Evolutionary conservation across 2,329 filamentous ascomycete genomes (phyloP), one percentile per base, ranked within the genome.

Genomic region (Botrytis paeoniae): DNA sequence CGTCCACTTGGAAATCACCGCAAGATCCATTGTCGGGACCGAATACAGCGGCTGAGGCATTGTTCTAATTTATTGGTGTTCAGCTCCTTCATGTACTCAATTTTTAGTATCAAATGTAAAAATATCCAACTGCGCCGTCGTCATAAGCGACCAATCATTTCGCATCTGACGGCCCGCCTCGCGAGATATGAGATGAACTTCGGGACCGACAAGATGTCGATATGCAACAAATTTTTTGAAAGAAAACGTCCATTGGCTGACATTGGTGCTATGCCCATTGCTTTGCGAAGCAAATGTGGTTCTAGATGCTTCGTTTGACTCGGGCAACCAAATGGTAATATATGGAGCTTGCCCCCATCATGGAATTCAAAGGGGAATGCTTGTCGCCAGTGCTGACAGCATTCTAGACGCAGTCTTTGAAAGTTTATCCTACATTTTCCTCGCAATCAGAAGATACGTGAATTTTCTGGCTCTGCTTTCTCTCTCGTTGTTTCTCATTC

Each of bases 151-250:
- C 45, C 64, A 68, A 68, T 68, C 64, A 54, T 54, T 39, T 68
- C 45, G 16, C 64, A 22, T 54, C 64, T 20, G 25, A 51, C 18
- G 32, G 63, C 63, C 43, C 64, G 45, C 45, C 22, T 22, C 35
- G 20, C 25, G 16, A 39, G 64, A 39, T n/a, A 37, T 54, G 32
- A 20, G 66, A 60, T 43, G n/a, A n/a, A 16, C 16, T 43, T 69
- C 66, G 66, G 66, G 54, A 32, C 66, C 66, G 66, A 69, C 29
- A 32, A 59, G 29, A 59, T 69, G 51, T 69, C 66, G 66, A 69
- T n/a, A 10, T 69, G 66, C 66, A 69, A 69, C 66, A 43, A 35
- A 60, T 54, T 5, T 68, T 39, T 54, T 12, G 12, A n/a, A 48
- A 48, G 20, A 48, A n/a, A 64, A 8, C 25, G 22, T 37, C 20